Evolutionary conservation across 768 basidiomycete species (phyloP).

Genomic region (Collybia sordida): DNA sequence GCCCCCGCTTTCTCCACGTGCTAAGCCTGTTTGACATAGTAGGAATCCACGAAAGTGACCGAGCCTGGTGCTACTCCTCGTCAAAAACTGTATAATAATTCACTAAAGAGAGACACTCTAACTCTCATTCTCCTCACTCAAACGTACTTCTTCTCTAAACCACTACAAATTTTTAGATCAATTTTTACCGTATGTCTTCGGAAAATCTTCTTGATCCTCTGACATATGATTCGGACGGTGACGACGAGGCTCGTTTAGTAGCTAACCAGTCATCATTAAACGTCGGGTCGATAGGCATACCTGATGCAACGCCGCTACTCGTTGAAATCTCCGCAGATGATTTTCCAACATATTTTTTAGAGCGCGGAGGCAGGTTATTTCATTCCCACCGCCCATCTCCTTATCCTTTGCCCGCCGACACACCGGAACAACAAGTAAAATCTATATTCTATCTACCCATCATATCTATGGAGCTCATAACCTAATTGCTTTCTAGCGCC

Average conservation of each 20-base stretch:
- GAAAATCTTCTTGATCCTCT: constrained; percentile 8
- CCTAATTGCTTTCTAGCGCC: constrained; percentile 39
- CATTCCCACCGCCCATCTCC: constrained; percentile 62
- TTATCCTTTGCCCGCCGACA: constrained; percentile 76
- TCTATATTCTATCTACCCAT: not conserved
- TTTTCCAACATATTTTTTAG: constrained; percentile 59
- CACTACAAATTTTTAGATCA: no score
- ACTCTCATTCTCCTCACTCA: no score
- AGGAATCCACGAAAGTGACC: no score
- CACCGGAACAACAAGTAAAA: constrained; percentile 65
- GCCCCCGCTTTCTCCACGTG: no score
- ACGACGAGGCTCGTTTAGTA: constrained; percentile 14
- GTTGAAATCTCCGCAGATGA: constrained; percentile 49
- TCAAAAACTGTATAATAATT: no score
- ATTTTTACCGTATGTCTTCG: no score
- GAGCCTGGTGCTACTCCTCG: no score
- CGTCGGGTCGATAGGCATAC: not conserved
- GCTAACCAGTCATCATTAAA: not conserved
- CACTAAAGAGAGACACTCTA: no score
- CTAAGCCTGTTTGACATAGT: no score
- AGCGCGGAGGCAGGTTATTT: constrained; percentile 62
- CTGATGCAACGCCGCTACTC: constrained; percentile 15
- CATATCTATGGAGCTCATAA: constrained; percentile 1
- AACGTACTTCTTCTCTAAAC: no score
- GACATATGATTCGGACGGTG: constrained; percentile 17